Base-by-base conservation (phyloP, 1,284 basidiomycete species). In the Trichosporon faecale region DNA sequence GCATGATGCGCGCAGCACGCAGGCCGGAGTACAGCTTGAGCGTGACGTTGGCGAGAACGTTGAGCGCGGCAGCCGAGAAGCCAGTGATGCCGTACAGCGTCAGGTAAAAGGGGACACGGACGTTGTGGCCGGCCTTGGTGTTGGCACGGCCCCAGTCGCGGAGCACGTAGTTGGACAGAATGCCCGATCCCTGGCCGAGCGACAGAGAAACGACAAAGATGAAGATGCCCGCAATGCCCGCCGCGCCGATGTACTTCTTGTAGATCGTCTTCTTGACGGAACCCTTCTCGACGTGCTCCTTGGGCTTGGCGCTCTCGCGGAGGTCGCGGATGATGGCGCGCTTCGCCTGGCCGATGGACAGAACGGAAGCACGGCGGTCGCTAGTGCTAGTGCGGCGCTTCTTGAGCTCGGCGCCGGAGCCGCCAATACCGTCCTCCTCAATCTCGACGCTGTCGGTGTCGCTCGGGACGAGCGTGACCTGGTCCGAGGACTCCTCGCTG, bases 81-180 rank as follows among this genome's bases (percentile, higher is more conserved):
- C 84, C 84, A 86, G 90, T 72, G 86, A 75, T 66, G 35, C 80
- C 81, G 67, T 84, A 84, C 1, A 76, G 74, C 33, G 76, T 60
- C 23, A 83, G 79, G 68, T 83, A 83, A 37, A 66, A 69, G 5
- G 68, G 66, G 27, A 81, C 72, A 9, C 88, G 46, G 57, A 87
- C 88, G 0, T 84, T 84, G 73, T 92, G 92, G 49, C 80, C 82
- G 14, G 90, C 89, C 69, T 87, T 85, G 21, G 86, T 86, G 76
- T 96, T 96, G 72, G 89, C 88, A 76, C 92, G 89, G 1, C 90
- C 89, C 94, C 93, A 96, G 66, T 87, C 85, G 67, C 91, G 88
- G 18, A 95, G 85, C 66, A 91, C 89, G 63, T 91, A 86, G 69
- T 90, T 94, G 0, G 88, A 88, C 16, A 87, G 64, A 66, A 87